phyloP scores from a whole-genome alignment of 768 basidiomycete genomes.

The Crepidotus variabilis region DNA sequence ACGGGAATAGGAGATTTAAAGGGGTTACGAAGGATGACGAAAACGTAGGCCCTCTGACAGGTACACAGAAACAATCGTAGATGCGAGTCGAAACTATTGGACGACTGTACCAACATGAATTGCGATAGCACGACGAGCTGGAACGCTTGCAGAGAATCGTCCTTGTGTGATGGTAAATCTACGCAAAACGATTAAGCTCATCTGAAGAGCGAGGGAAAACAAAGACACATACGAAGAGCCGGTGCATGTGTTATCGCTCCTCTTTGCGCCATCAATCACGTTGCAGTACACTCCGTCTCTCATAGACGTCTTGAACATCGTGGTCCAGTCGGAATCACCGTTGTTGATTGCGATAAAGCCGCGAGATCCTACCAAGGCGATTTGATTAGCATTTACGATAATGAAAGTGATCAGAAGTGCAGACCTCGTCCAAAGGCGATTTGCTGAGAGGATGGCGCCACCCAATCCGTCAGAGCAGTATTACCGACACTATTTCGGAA shows the following conservation, averaged over 20 bases:
- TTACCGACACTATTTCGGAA: slow-evolving; percentile 58
- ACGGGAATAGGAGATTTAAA: too few relatives aligned
- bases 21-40: too few relatives aligned
- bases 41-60: too few relatives aligned
- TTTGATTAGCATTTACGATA: neutral
- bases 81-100: neutral
- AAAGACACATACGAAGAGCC: slow-evolving; percentile 40
- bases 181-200: neutral
- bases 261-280: slow-evolving; percentile 46
- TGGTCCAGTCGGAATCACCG: slow-evolving; percentile 48
- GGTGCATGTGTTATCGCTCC: slow-evolving; percentile 33
- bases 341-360: slow-evolving; percentile 73
- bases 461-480: slow-evolving; percentile 51
- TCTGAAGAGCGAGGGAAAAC: neutral
- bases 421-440: slow-evolving; percentile 66
- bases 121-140: slow-evolving; percentile 50
- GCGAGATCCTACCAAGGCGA: slow-evolving; percentile 33
- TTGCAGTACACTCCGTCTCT: slow-evolving; percentile 63
- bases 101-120: slow-evolving; percentile 39
- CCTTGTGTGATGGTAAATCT: slow-evolving; percentile 51
- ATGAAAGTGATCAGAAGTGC: slow-evolving; percentile 7
- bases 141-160: slow-evolving; percentile 44
- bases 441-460: slow-evolving; percentile 50
- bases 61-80: too few relatives aligned
- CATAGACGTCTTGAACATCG: slow-evolving; percentile 54